phyloP scores from a whole-genome alignment of 2,329 filamentous ascomycete genomes.

The Ilyonectria sp. region DNA sequence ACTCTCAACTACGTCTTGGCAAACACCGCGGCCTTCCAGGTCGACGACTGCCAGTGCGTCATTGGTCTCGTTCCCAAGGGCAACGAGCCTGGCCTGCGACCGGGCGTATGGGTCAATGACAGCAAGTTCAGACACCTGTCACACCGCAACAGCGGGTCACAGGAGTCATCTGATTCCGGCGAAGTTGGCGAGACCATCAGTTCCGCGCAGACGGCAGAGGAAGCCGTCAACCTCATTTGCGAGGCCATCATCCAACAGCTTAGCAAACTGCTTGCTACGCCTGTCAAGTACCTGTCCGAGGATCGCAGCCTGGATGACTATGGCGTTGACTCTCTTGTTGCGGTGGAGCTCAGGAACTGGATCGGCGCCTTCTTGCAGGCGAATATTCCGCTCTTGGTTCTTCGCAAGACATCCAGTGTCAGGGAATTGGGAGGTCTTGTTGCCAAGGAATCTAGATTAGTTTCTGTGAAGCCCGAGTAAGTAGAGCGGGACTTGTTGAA shows the following conservation, averaged over 20 bases:
- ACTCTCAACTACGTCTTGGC: conserved; percentile 32
- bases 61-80: conserved; percentile 29
- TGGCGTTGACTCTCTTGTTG: conserved; percentile 52
- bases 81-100: conserved; percentile 17
- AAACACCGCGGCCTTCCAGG: background rate
- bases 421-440: conserved; percentile 40
- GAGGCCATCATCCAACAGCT: conserved; percentile 43
- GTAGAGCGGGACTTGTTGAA: background rate
- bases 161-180: conserved; percentile 20
- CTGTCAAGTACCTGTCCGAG: conserved; percentile 44
- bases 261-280: conserved; percentile 45
- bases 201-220: conserved; percentile 32
- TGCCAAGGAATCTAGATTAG: conserved; percentile 41
- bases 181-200: conserved; percentile 21
- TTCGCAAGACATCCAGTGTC: conserved; percentile 44
- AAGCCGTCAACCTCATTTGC: conserved; percentile 36
- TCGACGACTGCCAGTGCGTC: conserved; percentile 18
- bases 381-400: conserved; percentile 41
- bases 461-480: conserved; percentile 29
- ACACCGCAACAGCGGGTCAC: background rate
- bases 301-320: conserved; percentile 40
- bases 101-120: conserved; percentile 17
- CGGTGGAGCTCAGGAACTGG: conserved; percentile 51
- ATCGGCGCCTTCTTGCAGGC: conserved; percentile 43
- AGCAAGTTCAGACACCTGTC: conserved; percentile 15